These are phyloP conservation scores for Adansonia rubrostipa DNA, from an alignment of 441 rosid genomes.

Conservation along the genomic window DNA sequence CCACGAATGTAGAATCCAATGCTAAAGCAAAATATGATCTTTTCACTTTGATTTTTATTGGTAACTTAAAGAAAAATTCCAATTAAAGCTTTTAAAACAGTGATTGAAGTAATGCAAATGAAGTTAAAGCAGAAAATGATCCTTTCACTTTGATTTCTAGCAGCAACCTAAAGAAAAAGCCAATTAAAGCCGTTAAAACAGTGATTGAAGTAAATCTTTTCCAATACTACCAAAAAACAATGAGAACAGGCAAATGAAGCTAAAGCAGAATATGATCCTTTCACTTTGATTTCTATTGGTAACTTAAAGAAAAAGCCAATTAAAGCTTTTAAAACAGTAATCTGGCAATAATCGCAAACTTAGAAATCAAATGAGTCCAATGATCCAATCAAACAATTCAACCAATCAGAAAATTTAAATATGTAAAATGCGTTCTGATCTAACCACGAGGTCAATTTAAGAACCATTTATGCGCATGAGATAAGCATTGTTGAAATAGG, in stretches of 20 bases:
- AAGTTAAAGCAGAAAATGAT: not conserved
- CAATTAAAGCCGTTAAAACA: not conserved
- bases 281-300: not conserved
- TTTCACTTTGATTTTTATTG: not conserved
- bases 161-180: not conserved
- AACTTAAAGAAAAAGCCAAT: conserved; percentile 6
- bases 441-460: conserved; percentile 7
- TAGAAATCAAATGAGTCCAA: not conserved
- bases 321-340: not conserved
- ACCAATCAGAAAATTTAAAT: not conserved
- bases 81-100: not conserved
- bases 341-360: not conserved
- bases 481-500: not conserved
- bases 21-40: not conserved
- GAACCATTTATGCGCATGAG: not conserved
- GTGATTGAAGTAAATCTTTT: not conserved
- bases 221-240: not conserved
- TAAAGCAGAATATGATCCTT: not conserved
- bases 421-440: not conserved
- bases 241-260: not conserved
- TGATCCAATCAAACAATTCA: not conserved
- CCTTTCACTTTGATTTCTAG: not conserved
- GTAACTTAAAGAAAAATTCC: conserved; percentile 3
- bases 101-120: not conserved
- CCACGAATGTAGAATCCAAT: not conserved